A percentile compares a stretch with the other conserved stretches of the same genome.
Conservation (phyloP, 768 basidiomycete genomes). For the Cystofilobasidium ferigula region DNA sequence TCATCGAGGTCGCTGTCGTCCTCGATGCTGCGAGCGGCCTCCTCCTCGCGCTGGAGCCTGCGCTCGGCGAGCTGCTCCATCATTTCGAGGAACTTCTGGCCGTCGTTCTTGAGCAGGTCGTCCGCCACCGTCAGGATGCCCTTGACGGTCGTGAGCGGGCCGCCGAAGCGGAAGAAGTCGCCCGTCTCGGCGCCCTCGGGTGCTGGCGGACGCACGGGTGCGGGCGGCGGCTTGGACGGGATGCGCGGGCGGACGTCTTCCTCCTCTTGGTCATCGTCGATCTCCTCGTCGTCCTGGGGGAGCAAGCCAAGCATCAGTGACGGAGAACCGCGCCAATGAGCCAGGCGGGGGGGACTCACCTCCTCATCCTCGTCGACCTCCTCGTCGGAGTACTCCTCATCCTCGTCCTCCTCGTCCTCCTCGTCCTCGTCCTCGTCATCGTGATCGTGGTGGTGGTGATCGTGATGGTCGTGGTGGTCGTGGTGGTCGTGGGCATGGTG, state of each 20-base stretch:
- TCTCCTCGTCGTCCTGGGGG: conserved; percentile 32
- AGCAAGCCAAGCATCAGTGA: background rate
- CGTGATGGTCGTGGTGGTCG: conserved; percentile 15
- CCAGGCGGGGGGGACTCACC: conserved; percentile 3
- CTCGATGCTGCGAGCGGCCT: conserved; percentile 47
- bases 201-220: conserved; percentile 19
- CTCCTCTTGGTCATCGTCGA: conserved; percentile 51
- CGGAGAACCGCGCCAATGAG: background rate
- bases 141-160: conserved; percentile 60
- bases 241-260: conserved; percentile 32
- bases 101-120: conserved; percentile 95
- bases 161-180: conserved; percentile 69
- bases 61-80: conserved; percentile 98
- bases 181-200: conserved; percentile 21
- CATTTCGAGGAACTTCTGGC: conserved; percentile 99
- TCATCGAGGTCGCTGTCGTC: conserved; percentile 49
- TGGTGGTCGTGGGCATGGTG: background rate
- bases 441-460: conserved; percentile 24
- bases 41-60: conserved; percentile 80
- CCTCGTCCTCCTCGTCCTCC: conserved; percentile 20
- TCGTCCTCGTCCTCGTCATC: conserved; percentile 3
- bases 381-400: conserved; percentile 26
- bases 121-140: conserved; percentile 95
- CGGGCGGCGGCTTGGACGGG: background rate
- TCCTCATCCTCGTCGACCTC: conserved; percentile 25